Base-by-base conservation (phyloP, 352 stramenopile genomes). In the Aphanomyces invadans region DNA sequence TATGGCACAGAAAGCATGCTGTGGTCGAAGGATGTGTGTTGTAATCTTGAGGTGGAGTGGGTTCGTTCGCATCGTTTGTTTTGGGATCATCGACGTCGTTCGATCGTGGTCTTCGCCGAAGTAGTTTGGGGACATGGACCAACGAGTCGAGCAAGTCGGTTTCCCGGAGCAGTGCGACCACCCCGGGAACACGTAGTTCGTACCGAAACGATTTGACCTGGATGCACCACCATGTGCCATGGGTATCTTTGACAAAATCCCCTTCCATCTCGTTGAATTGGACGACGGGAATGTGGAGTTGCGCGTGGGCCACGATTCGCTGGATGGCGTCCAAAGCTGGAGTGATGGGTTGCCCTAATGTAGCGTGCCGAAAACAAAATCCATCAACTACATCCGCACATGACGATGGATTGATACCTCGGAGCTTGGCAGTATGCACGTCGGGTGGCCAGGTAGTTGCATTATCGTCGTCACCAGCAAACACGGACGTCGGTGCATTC, bases 211-310 rank as follows among this genome's bases (percentile, higher is more conserved):
- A 65, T 5, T 86, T 71, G 2, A 89, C 76, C 3, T 81, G 74
- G 29, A 83, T 81, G 44, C 89, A 77, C 82, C 80, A 93, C 85
- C 85, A 93, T 0, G 65, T 65, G 1, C 80, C 81, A 26, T 52
- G 51, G 1, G 36, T 70, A 62, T 89, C 81, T 32, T 88, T 88
- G 59, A 90, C 82, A 48, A 91, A 91, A 60, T 91, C 84, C 0
- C 70, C 74, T 0, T 73, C 78, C 69, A 93, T 79, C 5, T 78
- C 71, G 3, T 73, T 56, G 45, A 93, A 78, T 29, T 69, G 73
- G n/a, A 93, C 68, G 0, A 69, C 73, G 1, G 81, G 82, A 0
- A 91, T 75, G 21, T 90, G 80, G 1, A 73, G 23, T 26, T 86
- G 77, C 0, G 83, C 74, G 33, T 92, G 84, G n/a, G 87, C 76